phyloP scores from a whole-genome alignment of 2,329 filamentous ascomycete genomes.

The Aureobasidium subglaciale region DNA sequence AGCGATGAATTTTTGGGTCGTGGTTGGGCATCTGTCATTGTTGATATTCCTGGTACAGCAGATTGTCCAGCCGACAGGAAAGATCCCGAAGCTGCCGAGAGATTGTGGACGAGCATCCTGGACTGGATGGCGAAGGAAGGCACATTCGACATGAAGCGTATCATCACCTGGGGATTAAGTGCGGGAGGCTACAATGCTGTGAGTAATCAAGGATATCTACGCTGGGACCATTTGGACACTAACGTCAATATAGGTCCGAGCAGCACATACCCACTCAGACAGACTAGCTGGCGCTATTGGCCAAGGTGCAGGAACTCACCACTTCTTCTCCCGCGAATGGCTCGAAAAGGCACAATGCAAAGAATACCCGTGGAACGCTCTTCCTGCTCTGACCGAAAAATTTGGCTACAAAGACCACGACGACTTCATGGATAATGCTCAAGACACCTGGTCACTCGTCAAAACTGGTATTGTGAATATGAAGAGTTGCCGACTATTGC shows the following conservation, averaged over 20 bases:
- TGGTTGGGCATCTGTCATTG: conserved; percentile 53
- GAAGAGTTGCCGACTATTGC: conserved; percentile 50
- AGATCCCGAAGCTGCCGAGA: conserved; percentile 53
- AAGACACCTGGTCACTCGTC: conserved; percentile 57
- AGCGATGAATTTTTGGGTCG: conserved; percentile 55
- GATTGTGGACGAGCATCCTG: conserved; percentile 56
- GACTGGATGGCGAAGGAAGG: conserved; percentile 50
- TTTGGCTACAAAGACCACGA: conserved; percentile 33
- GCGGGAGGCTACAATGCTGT: conserved; percentile 63
- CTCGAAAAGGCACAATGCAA: conserved; percentile 56
- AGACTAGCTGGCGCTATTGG: conserved; percentile 51
- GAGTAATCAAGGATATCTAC: not conserved
- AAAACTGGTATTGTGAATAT: conserved; percentile 48
- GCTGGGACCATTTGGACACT: not conserved
- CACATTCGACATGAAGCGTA: conserved; percentile 49
- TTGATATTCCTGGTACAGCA: conserved; percentile 59
- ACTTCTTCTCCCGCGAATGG: conserved; percentile 55
- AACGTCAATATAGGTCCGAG: conserved; percentile 31
- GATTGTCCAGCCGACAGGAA: conserved; percentile 58
- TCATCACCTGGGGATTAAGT: conserved; percentile 59
- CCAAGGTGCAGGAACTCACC: conserved; percentile 57
- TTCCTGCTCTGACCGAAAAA: conserved; percentile 49
- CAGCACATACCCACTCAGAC: conserved; percentile 59
- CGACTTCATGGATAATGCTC: conserved; percentile 25
- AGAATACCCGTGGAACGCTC: conserved; percentile 44